Base-by-base conservation (phyloP, 2,329 filamentous ascomycete species). In the Colletotrichum tabaci region DNA sequence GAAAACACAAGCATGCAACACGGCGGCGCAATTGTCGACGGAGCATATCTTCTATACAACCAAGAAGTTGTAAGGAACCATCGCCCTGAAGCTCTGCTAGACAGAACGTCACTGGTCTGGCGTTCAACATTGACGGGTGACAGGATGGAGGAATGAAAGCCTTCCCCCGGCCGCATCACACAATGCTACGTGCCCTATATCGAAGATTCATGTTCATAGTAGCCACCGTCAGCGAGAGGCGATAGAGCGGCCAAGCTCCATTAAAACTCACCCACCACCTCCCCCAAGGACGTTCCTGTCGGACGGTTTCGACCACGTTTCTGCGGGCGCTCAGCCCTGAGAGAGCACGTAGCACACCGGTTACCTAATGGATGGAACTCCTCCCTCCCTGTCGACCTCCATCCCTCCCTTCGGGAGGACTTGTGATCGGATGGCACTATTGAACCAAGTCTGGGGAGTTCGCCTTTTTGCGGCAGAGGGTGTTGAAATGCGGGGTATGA, bases 261-360 rank as follows among this genome's bases (percentile, higher is more conserved):
- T 62, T 15, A 15, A 40, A 26, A 13, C 35, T 6, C 30, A 61
- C 60, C 21, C 60, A 61, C n/a, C 40, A 52, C 4, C 15, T 26
- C 46, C 5, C 5, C 13, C 30, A n/a, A 49, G 53, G 46, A 61
- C 21, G 38, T 63, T 67, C 57, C 63, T 26, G 40, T n/a, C 44
- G 23, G 65, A 47, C 60, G 40, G 40, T 30, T 35, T 47, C 49
- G 21, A 46, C 56, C 70, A 72, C 70, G 70, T 72, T 72, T 44
- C 21, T 72, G 70, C 70, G 61, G 70, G 70, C 70, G 70, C 61
- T 72, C 67, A 71, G 66, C 70, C 66, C 61, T 71, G 61, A 57
- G 46, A 40, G 21, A 55, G 3, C 12, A n/a, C n/a, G 30, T 61
- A 55, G 4, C 16, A 23, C 23, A 40, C 67, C 61, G 61, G 23